Percentiles rank a stretch among this genome's conserved stretches.
Conservation (phyloP, 768 basidiomycete genomes). For the Collybiopsis confluens region DNA sequence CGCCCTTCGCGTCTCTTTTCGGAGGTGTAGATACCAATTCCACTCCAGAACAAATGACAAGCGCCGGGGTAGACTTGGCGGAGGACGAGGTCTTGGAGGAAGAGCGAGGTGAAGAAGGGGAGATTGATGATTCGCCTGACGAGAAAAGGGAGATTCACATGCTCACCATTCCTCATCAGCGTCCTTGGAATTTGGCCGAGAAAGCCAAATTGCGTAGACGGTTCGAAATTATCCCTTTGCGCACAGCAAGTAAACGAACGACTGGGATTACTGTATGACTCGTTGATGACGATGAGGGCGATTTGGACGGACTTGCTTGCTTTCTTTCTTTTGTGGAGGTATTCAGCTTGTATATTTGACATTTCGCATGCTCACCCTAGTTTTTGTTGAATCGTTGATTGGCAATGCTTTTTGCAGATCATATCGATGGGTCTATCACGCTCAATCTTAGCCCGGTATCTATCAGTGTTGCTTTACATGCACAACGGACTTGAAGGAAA, state of each 20-base stretch:
- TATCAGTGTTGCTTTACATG: too few species aligned
- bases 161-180: slow-evolving; percentile 42
- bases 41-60: slow-evolving; percentile 65
- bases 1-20: slow-evolving; percentile 53
- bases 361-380: too few species aligned
- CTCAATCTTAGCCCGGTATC: too few species aligned
- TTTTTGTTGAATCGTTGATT: too few species aligned
- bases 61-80: slow-evolving; percentile 62
- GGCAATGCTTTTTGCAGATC: too few species aligned
- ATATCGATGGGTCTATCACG: too few species aligned
- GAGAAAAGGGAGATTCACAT: slow-evolving; percentile 51
- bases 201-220: slow-evolving; percentile 34
- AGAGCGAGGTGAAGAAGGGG: slow-evolving; percentile 73
- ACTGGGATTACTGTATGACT: neutral
- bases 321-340: too few species aligned
- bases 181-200: slow-evolving; percentile 20
- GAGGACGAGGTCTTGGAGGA: slow-evolving; percentile 79
- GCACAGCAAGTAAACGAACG: slow-evolving; percentile 21
- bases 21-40: slow-evolving; percentile 34
- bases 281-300: too few species aligned
- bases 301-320: too few species aligned
- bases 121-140: slow-evolving; percentile 71
- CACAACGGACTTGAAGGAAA: too few species aligned
- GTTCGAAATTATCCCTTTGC: slow-evolving; percentile 46
- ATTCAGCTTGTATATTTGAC: too few species aligned